Base-by-base conservation (phyloP, 2,329 filamentous ascomycete species). In the Akanthomyces muscarius region DNA sequence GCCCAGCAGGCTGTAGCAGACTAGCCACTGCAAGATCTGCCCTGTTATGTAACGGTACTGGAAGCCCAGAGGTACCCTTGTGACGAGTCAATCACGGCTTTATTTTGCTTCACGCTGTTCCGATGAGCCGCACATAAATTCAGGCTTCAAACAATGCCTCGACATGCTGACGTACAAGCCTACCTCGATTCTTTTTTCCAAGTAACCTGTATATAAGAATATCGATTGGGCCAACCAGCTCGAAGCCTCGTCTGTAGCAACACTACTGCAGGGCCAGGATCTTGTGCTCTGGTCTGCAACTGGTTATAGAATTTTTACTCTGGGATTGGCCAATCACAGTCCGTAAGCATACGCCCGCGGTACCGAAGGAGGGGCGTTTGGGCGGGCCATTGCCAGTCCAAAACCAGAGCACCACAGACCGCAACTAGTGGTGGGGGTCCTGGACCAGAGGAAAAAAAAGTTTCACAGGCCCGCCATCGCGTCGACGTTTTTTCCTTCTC, bases 371-470 rank as follows among this genome's bases (percentile, higher is more conserved):
- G 52, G 55, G 51, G 42, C n/a, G 3, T 18, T 30, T 41, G 30
- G 21, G 21, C 21, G 30, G 30, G 30, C 33, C 33, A 36, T 36
- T 36, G 4, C 25, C 51, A 38, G 36, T 33, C 36, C 47, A 63
- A 51, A 55, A 57, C 54, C 41, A 18, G 30, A 21, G 30, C 8
- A 45, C 54, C 38, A 18, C 41, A 62, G 60, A 62, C 21, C 51
- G 51, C 62, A 62, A 66, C 65, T 58, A 63, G 63, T 61, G 61
- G 45, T 23, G 59, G 63, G 61, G 63, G 21, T 21, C 21, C 21
- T 21, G 21, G 62, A 55, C 41, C 64, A 69, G 50, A 67, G 68
- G 55, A 50, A 65, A 70, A 72, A 73, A 72, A 65, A 60, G 66
- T 68, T 63, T 21, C 21, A 21, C 21, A 21, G 21, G 21, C 21